These are phyloP conservation scores for Trypanosoma caninum DNA, from an alignment of 208 protist genomes.

Conservation along the genomic window DNA sequence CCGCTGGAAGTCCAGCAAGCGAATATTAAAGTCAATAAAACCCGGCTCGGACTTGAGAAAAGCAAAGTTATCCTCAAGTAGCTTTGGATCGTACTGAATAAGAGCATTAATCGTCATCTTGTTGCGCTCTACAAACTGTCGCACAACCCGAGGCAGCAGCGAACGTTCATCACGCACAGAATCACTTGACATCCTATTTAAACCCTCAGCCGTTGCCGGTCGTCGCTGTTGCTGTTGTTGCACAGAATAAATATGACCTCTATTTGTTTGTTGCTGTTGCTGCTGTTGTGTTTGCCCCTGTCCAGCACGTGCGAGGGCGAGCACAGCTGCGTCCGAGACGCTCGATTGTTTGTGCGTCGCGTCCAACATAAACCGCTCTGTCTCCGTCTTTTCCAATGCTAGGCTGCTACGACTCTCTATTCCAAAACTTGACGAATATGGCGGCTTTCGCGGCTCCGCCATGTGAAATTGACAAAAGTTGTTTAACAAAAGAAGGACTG, in stretches of 20 bases:
- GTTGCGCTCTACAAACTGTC: slow-evolving; percentile 79
- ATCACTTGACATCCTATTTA: not conserved
- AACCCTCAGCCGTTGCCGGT: not conserved
- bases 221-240: not conserved
- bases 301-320: slow-evolving; percentile 24
- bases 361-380: slow-evolving; percentile 69
- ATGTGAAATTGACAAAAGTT: slow-evolving; percentile 78
- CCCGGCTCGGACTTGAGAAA: slow-evolving; percentile 78
- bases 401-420: slow-evolving; percentile 33
- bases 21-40: slow-evolving; percentile 91
- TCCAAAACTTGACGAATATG: slow-evolving; percentile 33
- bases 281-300: slow-evolving; percentile 30
- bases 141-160: slow-evolving; percentile 52
- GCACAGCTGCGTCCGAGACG: slow-evolving; percentile 53
- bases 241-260: too few relatives aligned
- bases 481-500: slow-evolving; percentile 46
- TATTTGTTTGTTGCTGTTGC: too few relatives aligned
- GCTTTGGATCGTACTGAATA: slow-evolving; percentile 51
- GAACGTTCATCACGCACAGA: slow-evolving; percentile 14
- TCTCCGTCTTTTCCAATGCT: slow-evolving; percentile 37
- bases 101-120: slow-evolving; percentile 71
- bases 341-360: slow-evolving; percentile 45
- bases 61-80: slow-evolving; percentile 66
- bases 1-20: slow-evolving; percentile 72
- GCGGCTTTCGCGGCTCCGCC: slow-evolving; percentile 28